Evolutionary conservation across 495 filamentous ascomycete species (phyloP), one percentile per base, ranked within the genome.

Genomic region (Patellaria atrata): DNA sequence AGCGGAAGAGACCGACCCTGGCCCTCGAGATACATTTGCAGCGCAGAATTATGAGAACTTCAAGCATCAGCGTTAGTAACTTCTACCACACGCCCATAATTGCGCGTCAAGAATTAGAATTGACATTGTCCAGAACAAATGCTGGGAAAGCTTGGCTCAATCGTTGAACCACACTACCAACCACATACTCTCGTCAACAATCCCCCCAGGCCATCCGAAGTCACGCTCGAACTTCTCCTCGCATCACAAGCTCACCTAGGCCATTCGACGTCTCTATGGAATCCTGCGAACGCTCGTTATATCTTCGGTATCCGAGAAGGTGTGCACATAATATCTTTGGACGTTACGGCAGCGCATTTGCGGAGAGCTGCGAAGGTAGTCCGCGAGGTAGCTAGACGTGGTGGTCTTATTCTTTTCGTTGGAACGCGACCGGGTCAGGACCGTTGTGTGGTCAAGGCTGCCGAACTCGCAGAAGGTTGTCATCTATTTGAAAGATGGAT

Each of bases 401-500:
- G 79, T 14, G 89, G 89, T 0, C 53, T 91, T 25, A 78, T 94
- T 29, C 69, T 97, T 15, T 96, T 96, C 52, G 87, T 84, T 1
- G 89, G 89, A 22, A 94, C 78, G 0, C 70, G 89, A 8, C 59
- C 62, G 21, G 85, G 82, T 9, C 86, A 94, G 43, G 77, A 75
- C 47, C 59, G 71, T 21, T 60, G 68, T 28, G 83, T 96, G 1
- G 82, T 92, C 19, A 67, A 71, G 19, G 85, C 86, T 1, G 86
- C 89, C 2, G 55, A 78, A 54, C 57, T 91, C 29, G 74, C 85
- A 0, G 62, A 67, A 30, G 83, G 71, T 0, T 96, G 79, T 51
- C 86, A 96, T 60, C 58, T 96, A 13, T 99, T 94, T 51, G 80
- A 86, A 50, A 75, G 83, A 44, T 99, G 89, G 89, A 84, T 73